These are phyloP conservation scores for Fusarium keratoplasticum DNA, from an alignment of 2,329 filamentous ascomycete species.

Conservation along the genomic window DNA sequence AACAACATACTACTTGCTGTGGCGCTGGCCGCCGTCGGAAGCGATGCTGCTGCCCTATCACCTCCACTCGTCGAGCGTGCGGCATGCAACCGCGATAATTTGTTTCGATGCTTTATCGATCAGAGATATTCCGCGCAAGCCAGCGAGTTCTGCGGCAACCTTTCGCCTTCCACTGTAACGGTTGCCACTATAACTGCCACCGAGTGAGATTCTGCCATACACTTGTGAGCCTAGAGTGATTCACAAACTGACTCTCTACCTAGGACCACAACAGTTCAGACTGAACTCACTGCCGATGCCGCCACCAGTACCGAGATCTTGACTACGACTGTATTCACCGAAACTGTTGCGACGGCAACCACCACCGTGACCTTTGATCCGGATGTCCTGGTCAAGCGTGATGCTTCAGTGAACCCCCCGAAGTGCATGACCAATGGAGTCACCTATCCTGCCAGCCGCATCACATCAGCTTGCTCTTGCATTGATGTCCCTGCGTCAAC, in stretches of 20 bases:
- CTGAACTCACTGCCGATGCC: conserved; percentile 14
- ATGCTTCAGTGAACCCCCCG: conserved; percentile 12
- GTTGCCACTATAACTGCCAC: conserved; percentile 30
- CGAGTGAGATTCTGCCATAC: not conserved
- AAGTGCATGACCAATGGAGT: conserved; percentile 40
- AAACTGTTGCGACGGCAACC: conserved; percentile 34
- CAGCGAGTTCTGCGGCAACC: conserved; percentile 32
- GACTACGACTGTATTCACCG: conserved; percentile 34
- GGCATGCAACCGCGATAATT: conserved; percentile 37
- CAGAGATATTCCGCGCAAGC: conserved; percentile 33
- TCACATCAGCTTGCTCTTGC: conserved; percentile 41
- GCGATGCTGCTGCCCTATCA: conserved; percentile 1
- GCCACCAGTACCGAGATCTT: conserved; percentile 14
- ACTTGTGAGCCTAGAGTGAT: not conserved
- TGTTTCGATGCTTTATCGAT: conserved; percentile 39
- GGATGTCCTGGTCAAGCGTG: conserved; percentile 13
- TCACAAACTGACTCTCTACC: not conserved
- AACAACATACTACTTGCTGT: conserved; percentile 7
- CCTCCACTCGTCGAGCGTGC: conserved; percentile 14
- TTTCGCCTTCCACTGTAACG: conserved; percentile 29
- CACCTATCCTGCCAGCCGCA: conserved; percentile 38
- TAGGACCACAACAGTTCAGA: conserved; percentile 27
- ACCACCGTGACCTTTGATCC: conserved; percentile 25
- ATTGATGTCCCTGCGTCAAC: conserved; percentile 37
- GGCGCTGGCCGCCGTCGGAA: conserved; percentile 5